Percentiles rank a stretch among this genome's conserved stretches.
Evolutionary conservation across 2,329 filamentous ascomycete species (phyloP).

Genomic region (Ophiosphaerella narmari): DNA sequence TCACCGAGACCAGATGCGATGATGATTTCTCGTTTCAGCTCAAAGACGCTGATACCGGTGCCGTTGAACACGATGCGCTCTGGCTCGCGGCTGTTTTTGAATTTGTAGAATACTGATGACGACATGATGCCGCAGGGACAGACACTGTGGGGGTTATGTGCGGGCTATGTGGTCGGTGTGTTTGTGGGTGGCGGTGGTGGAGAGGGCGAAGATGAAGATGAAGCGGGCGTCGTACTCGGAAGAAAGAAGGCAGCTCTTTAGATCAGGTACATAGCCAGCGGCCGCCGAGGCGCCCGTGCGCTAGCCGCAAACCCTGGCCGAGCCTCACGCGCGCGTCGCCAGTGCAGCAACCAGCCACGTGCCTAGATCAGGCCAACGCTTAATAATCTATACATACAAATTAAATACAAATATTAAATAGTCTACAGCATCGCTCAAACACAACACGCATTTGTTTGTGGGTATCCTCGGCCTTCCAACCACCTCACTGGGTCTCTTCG

Average conservation of each 20-base stretch:
- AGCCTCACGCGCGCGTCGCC: too few species aligned
- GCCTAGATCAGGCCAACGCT: too few species aligned
- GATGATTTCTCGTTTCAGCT: slow-evolving; percentile 98
- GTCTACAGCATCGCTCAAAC: too few species aligned
- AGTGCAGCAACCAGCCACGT: too few species aligned
- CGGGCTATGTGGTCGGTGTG: not conserved
- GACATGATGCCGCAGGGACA: slow-evolving; percentile 63
- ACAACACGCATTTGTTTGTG: too few species aligned
- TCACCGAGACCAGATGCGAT: slow-evolving; percentile 90
- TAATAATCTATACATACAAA: too few species aligned
- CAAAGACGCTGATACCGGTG: slow-evolving; percentile 96
- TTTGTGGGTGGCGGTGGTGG: not conserved
- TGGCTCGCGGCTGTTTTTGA: slow-evolving; percentile 97
- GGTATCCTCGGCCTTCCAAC: too few species aligned
- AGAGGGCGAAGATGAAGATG: not conserved
- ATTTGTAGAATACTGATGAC: slow-evolving; percentile 99
- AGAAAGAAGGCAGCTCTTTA: not conserved
- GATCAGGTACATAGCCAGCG: not conserved
- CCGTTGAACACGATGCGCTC: slow-evolving; percentile 95
- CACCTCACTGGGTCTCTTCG: too few species aligned
- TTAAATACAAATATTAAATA: too few species aligned
- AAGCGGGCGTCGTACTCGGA: not conserved
- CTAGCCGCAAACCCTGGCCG: not conserved
- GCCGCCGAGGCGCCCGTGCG: not conserved
- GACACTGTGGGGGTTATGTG: not conserved